phyloP scores from a whole-genome alignment of 768 basidiomycete genomes.

The Cantharellus anzutake region DNA sequence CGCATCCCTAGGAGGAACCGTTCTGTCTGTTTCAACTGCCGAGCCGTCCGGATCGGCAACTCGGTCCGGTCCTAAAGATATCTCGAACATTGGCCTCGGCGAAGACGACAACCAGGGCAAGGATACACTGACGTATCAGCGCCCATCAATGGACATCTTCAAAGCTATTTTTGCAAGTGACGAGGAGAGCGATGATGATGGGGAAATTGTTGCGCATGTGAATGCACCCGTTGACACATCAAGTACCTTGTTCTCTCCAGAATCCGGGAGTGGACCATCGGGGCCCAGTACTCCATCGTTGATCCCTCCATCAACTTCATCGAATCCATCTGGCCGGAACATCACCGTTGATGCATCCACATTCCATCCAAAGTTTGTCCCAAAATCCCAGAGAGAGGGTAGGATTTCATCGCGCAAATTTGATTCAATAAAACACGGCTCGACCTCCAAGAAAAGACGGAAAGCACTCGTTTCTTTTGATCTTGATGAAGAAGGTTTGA shows the following conservation, averaged over 20 bases:
- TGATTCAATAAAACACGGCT: conserved; percentile 16
- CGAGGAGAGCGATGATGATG: conserved; percentile 67
- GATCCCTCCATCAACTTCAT: no score
- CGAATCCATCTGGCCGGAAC: no score
- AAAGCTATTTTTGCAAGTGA: conserved; percentile 97
- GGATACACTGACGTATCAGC: conserved; percentile 73
- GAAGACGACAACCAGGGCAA: conserved; percentile 81
- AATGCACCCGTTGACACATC: not conserved
- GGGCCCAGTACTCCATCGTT: no score
- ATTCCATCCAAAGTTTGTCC: conserved; percentile 81
- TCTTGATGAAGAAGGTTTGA: conserved; percentile 32
- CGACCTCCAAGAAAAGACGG: conserved; percentile 24
- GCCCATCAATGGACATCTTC: conserved; percentile 84
- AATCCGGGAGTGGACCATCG: no score
- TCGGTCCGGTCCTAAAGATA: conserved; percentile 18
- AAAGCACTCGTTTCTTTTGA: conserved; percentile 56
- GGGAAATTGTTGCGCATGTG: conserved; percentile 18
- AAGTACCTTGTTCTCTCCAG: not conserved
- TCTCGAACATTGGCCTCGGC: conserved; percentile 74
- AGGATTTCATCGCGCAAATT: no score
- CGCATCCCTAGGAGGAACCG: not conserved
- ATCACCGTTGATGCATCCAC: conserved; percentile 32
- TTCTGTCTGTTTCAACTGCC: not conserved
- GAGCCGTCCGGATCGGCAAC: not conserved
- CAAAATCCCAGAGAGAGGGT: conserved; percentile 22